Base-by-base conservation (phyloP, 2,329 filamentous ascomycete species). In the Chrysoporthe deuterocubensis region DNA sequence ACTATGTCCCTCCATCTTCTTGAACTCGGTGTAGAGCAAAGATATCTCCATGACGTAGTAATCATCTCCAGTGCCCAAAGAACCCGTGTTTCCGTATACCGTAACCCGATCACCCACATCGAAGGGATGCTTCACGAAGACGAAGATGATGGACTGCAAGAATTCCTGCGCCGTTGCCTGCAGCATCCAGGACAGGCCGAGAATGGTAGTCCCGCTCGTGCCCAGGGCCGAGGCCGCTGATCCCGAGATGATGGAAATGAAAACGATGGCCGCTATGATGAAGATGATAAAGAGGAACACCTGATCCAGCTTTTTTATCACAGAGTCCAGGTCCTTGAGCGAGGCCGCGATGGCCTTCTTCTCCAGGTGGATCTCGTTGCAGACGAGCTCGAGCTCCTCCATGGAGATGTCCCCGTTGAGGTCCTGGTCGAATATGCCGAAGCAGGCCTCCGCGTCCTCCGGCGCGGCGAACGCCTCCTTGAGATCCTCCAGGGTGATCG, bases 21-120 rank as follows among this genome's bases (percentile, higher is more conserved):
- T 97, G 83, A 97, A 97, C 75, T 97, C 95, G 16, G 95, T 98
- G 77, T 96, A 98, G 18, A 97, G 85, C 1, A 98, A 85, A 1
- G 93, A 92, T 66, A 98, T 96, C 75, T 97, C 93, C 65, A 96
- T 97, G 65, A 98, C 94, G 72, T 97, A 97, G 79, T 97, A 98
- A 74, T 97, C 95, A 73, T 97, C 95, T 58, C 94, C 94, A 46
- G 86, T 87, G 75, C 93, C 85, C 18, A 85, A 77, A n/a, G 89
- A 85, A 69, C 95, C 95, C 0, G 93, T 93, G 74, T 94, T 96
- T 65, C 94, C 94, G 75, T 97, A 97, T 26, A 98, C 88, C 1
- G 91, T 93, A 7, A 98, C 93, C 74, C 95, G 90, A 77, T 98
- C 95, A 65, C 95, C 95, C 4, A 97, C 94, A 78, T 98, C 95